Base-by-base conservation (phyloP, 2,329 filamentous ascomycete species). In the Fusarium graminum region DNA sequence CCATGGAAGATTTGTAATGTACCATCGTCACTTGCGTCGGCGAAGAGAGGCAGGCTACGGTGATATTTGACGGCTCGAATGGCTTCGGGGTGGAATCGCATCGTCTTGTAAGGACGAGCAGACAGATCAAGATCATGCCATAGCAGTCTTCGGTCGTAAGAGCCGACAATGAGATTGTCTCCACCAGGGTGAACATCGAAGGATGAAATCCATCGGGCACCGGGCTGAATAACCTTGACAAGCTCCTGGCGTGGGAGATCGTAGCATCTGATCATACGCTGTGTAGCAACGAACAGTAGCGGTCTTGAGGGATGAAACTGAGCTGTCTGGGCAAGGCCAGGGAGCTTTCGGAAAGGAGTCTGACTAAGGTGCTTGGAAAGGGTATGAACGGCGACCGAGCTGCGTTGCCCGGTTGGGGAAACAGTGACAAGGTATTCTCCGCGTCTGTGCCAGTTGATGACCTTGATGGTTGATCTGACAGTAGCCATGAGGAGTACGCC, bases 91-190 rank as follows among this genome's bases (percentile, higher is more conserved):
- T 99, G 95, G 82, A 98, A 99, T 49, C 95, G 88, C 80, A 99
- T 89, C 2, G 94, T 98, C 84, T 97, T 97, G 84, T 97, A 98
- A 0, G 95, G 95, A 47, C 92, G 88, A 65, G 87, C 90, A 1
- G 92, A 95, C 34, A 99, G 87, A 70, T 99, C 95, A 52, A 98
- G 85, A 80, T 99, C 95, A 80, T 98, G 95, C 95, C 95, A 99
- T 30, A 99, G 85, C 4, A 99, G 84, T 44, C 94, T 89, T 68
- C 94, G 90, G 80, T 99, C 95, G 80, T 98, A 99, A 1, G 93
- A 95, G 42, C 94, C 93, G 12, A 97, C 92, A 59, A 98, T 92
- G 54, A 99, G 80, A 75, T 99, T 97, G 80, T 97, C 94, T 43
- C 95, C 95, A 17, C 92, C 92, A 1, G 94, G 90, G 78, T 99